Conservation (phyloP, 441 rosid genomes). For the Bruguiera hainesii region DNA sequence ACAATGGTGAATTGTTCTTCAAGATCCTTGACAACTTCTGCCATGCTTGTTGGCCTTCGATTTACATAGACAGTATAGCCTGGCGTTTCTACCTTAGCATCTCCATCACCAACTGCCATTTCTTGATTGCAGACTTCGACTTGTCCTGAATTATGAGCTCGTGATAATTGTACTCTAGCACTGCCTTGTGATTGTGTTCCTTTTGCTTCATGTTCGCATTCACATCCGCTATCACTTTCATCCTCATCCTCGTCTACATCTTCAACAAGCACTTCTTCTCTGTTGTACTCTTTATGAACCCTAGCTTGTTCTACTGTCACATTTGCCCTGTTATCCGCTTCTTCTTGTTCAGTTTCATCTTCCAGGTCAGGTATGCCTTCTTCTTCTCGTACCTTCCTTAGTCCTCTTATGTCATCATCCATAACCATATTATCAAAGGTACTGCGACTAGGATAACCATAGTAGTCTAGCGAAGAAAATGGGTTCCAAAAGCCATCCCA, state of each 20-base stretch:
- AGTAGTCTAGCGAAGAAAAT: constrained; percentile 80
- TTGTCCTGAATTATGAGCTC: constrained; percentile 43
- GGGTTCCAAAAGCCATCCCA: constrained; percentile 99
- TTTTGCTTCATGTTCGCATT: constrained; percentile 33
- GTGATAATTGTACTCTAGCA: constrained; percentile 41
- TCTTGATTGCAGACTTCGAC: constrained; percentile 57
- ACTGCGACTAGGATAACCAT: constrained; percentile 54
- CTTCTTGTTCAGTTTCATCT: constrained; percentile 73
- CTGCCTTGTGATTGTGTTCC: constrained; percentile 41
- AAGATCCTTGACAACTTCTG: constrained; percentile 90
- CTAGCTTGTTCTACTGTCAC: constrained; percentile 31
- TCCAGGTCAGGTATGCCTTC: constrained; percentile 98
- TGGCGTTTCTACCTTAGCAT: constrained; percentile 50
- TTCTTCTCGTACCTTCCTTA: constrained; percentile 92
- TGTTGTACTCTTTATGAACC: constrained; percentile 25
- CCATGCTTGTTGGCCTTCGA: constrained; percentile 89
- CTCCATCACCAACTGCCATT: constrained; percentile 42
- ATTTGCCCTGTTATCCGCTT: constrained; percentile 30
- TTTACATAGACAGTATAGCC: constrained; percentile 95
- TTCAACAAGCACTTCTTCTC: constrained; percentile 79
- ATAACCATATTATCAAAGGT: constrained; percentile 54
- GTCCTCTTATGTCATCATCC: constrained; percentile 80
- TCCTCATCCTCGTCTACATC: constrained; percentile 59
- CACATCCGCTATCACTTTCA: constrained; percentile 44
- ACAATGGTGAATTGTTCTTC: constrained; percentile 70